These are phyloP conservation scores for Metschnikowia aberdeeniae DNA, from an alignment of 805 yeast species.

Conservation along the genomic window DNA sequence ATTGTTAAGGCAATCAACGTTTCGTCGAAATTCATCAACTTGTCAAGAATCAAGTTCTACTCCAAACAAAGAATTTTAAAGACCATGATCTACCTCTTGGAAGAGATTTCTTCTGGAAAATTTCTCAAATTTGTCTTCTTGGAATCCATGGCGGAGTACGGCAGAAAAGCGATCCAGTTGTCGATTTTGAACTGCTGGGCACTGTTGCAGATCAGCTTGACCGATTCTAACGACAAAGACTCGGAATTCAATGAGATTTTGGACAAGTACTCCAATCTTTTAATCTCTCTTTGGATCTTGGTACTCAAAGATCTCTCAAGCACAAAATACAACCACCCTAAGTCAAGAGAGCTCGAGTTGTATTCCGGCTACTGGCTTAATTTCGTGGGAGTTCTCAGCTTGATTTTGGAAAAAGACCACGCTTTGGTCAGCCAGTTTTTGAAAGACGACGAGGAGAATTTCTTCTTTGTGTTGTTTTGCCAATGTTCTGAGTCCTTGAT, in stretches of 20 bases:
- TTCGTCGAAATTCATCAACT: conserved; percentile 64
- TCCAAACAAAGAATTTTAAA: conserved; percentile 51
- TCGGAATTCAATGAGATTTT: conserved; percentile 48
- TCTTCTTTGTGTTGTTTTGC: conserved; percentile 77
- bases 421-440: conserved; percentile 44
- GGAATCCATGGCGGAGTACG: conserved; percentile 40
- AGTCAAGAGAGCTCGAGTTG: conserved; percentile 40
- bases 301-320: conserved; percentile 71
- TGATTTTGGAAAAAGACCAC: conserved; percentile 52
- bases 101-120: conserved; percentile 46
- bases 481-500: conserved; percentile 76
- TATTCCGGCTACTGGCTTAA: conserved; percentile 71
- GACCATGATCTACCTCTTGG: conserved; percentile 63
- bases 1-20: conserved; percentile 76
- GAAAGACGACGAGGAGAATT: conserved; percentile 55
- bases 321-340: conserved; percentile 48
- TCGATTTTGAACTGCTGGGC: conserved; percentile 75
- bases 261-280: conserved; percentile 50
- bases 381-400: conserved; percentile 70
- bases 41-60: conserved; percentile 41
- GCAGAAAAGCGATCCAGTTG: conserved; percentile 51
- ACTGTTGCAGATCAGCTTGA: conserved; percentile 38
- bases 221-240: conserved; percentile 26
- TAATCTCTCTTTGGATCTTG: conserved; percentile 78
- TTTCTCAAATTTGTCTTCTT: conserved; percentile 54